These are phyloP conservation scores for Alternaria postmessia DNA, from an alignment of 2,329 filamentous ascomycete species.

Conservation along the genomic window DNA sequence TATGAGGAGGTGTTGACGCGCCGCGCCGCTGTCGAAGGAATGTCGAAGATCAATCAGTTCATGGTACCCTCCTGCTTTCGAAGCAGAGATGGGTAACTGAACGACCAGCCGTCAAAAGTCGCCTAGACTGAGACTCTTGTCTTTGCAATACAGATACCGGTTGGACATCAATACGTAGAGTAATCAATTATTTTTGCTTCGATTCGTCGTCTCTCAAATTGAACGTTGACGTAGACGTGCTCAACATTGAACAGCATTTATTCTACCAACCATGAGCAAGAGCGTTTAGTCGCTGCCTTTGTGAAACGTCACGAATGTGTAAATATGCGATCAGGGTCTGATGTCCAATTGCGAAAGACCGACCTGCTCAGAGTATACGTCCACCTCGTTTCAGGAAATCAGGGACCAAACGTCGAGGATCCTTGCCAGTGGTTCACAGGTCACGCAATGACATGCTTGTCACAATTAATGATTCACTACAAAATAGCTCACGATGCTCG, in stretches of 20 bases:
- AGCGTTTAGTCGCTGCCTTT: neutral
- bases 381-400: neutral
- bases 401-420: neutral
- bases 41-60: slow-evolving; percentile 36
- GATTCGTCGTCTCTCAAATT: neutral
- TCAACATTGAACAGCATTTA: neutral
- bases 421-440: neutral
- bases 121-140: slow-evolving; percentile 45
- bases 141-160: slow-evolving; percentile 50
- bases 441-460: neutral
- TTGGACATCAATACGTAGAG: slow-evolving; percentile 29
- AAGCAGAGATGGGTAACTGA: slow-evolving; percentile 27
- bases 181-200: neutral
- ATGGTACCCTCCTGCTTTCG: slow-evolving; percentile 28
- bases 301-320: neutral
- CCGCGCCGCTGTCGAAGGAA: slow-evolving; percentile 15
- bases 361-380: neutral
- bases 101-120: slow-evolving; percentile 41
- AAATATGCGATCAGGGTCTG: neutral
- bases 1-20: slow-evolving; percentile 26
- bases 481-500: slow-evolving; percentile 6
- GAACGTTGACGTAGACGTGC: neutral
- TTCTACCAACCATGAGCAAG: neutral
- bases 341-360: neutral
- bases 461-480: neutral